Conservation (phyloP, 345 rosid species). For the Ceriops decandra region DNA sequence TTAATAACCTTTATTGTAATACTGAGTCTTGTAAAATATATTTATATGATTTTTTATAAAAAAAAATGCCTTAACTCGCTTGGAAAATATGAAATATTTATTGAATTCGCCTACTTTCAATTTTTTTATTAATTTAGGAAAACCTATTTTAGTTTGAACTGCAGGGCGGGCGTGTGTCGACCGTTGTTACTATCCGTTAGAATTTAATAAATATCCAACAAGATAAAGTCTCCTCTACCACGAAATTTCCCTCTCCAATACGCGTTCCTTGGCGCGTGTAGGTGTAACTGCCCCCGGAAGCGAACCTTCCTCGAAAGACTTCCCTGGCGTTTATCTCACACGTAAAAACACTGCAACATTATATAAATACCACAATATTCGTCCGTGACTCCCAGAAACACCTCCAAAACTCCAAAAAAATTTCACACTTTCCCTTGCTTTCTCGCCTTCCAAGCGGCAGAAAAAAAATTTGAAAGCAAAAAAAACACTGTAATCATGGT, state of each 20-base stretch:
- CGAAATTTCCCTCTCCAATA: background rate
- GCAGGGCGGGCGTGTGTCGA: background rate
- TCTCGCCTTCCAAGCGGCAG: slow-evolving; percentile 3
- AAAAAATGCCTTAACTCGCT: too few relatives aligned
- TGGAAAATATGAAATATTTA: too few relatives aligned
- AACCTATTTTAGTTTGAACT: too few relatives aligned
- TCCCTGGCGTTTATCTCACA: background rate
- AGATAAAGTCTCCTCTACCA: too few relatives aligned
- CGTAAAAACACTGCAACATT: too few relatives aligned
- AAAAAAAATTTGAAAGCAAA: background rate
- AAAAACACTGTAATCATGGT: slow-evolving; percentile 23
- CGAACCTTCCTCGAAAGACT: slow-evolving; percentile 1
- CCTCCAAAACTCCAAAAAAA: background rate
- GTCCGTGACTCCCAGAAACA: background rate
- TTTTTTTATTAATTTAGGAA: too few relatives aligned
- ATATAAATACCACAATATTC: background rate
- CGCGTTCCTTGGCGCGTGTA: slow-evolving; percentile 14
- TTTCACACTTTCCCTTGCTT: background rate
- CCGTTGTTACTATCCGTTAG: slow-evolving; percentile 11
- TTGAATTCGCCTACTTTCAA: too few relatives aligned
- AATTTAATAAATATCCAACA: too few relatives aligned
- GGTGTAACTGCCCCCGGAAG: background rate
- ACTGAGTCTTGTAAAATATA: too few relatives aligned
- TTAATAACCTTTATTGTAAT: too few relatives aligned
- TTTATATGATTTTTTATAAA: too few relatives aligned